Evolutionary conservation across 306 rosid species (phyloP), one percentile per base, ranked within the genome.

Genomic region (Coriaria nepalensis): DNA sequence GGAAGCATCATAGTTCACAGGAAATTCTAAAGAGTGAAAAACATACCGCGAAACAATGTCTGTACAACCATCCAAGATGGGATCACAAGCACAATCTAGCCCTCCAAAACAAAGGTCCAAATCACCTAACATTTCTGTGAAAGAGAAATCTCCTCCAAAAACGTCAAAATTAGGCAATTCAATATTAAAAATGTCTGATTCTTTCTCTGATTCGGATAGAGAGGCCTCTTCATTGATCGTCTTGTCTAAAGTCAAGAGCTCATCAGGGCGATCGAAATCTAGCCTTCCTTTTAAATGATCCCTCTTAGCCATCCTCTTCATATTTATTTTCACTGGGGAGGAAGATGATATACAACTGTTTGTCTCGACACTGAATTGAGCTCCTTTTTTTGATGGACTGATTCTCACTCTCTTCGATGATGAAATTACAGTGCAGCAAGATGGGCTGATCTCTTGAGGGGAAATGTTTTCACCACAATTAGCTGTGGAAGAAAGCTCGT

Each of bases 231-330:
- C 64, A 10, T 49, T 50, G 15, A 48, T 41, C 57, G 68, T 55
- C 29, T 64, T 59, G 49, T 63, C 76, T 8, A 59, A 67, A 43
- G 57, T 55, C 35, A 36, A 40, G 35, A 60, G 68, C 47, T 48
- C 50, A 66, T 65, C 76, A 44, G 86, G 67, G 37, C 59, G 58
- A 59, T 74, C 87, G 38, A 82, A 87, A 57, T 82, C 86, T 61
- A 87, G 60, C 67, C 85, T 76, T 56, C 93, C 83, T 66, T 81
- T 78, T 38, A 75, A 76, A 53, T 78, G 84, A 9, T 80, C 87
- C 50, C 94, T 77, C 73, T 57, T 87, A 20, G 47, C 62, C 15
- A 35, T 39, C 63, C 72, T 73, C 60, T 74, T 78, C 0, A 56
- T 40, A 49, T 64, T 57, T 7, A 60, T 20, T 65, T 71, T 74